Conservation (phyloP, 306 rosid genomes). For the Sindora glabra region DNA sequence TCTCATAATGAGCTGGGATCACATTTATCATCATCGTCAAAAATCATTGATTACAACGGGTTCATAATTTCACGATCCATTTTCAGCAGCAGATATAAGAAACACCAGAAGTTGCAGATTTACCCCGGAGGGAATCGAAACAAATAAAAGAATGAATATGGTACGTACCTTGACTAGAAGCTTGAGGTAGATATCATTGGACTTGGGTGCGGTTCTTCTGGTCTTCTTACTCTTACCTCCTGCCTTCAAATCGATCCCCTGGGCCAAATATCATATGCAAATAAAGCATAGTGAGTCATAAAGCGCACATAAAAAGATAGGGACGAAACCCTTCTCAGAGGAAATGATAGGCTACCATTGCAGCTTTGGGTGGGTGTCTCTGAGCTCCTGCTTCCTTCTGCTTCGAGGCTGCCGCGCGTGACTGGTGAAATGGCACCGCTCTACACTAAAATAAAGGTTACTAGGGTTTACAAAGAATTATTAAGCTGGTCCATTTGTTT, state of each 20-base stretch:
- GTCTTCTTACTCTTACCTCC: conserved; percentile 58
- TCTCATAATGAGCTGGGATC: conserved; percentile 47
- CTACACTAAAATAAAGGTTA: too few species aligned
- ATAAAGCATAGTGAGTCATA: background rate
- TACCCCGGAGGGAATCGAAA: background rate
- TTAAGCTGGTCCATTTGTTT: too few species aligned
- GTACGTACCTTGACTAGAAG: background rate
- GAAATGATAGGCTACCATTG: background rate
- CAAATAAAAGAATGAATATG: background rate
- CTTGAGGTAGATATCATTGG: conserved; percentile 40
- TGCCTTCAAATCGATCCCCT: conserved; percentile 19
- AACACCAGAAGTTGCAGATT: background rate
- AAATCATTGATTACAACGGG: background rate
- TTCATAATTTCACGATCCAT: background rate
- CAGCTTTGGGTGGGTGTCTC: background rate
- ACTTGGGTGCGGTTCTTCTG: conserved; percentile 45
- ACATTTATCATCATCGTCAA: conserved; percentile 25
- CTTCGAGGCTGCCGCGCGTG: too few species aligned
- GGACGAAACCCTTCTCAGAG: background rate
- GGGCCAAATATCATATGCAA: background rate
- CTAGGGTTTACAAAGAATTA: too few species aligned
- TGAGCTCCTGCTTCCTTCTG: too few species aligned
- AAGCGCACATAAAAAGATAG: background rate
- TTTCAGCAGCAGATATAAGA: background rate
- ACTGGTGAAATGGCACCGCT: too few species aligned